Evolutionary conservation across 2,329 filamentous ascomycete genomes (phyloP).

Genomic region (Neonectria sp.): DNA sequence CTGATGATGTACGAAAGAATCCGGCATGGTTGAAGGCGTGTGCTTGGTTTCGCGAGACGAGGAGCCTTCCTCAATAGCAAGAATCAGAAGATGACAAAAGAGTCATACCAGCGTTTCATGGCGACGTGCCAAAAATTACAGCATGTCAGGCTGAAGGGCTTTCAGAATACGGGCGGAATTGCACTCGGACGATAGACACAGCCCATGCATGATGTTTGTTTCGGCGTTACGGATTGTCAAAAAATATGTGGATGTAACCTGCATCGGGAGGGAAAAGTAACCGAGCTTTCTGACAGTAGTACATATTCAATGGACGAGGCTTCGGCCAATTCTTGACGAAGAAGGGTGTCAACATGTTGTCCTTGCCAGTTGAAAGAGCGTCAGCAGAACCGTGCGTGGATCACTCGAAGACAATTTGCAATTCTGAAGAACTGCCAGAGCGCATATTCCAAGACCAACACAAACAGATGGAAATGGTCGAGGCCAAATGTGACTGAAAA

Average conservation of each 20-base stretch:
- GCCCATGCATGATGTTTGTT: neutral
- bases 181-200: neutral
- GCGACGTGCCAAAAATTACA: conserved; percentile 19
- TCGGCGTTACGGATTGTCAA: neutral
- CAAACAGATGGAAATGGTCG: neutral
- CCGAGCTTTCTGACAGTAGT: neutral
- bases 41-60: conserved; percentile 54
- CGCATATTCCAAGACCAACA: neutral
- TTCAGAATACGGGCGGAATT: neutral
- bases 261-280: neutral
- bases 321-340: neutral
- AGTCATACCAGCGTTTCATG: conserved; percentile 42
- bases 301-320: neutral
- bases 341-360: neutral
- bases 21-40: conserved; percentile 61
- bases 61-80: conserved; percentile 28
- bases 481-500: conserved; percentile 1
- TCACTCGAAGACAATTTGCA: neutral
- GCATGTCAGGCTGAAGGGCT: neutral
- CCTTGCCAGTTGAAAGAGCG: neutral
- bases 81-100: conserved; percentile 39
- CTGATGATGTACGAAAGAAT: conserved; percentile 61
- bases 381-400: neutral
- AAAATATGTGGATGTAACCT: neutral
- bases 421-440: neutral